phyloP scores from a whole-genome alignment of 2,329 filamentous ascomycete genomes.

The Ilyonectria sp. region DNA sequence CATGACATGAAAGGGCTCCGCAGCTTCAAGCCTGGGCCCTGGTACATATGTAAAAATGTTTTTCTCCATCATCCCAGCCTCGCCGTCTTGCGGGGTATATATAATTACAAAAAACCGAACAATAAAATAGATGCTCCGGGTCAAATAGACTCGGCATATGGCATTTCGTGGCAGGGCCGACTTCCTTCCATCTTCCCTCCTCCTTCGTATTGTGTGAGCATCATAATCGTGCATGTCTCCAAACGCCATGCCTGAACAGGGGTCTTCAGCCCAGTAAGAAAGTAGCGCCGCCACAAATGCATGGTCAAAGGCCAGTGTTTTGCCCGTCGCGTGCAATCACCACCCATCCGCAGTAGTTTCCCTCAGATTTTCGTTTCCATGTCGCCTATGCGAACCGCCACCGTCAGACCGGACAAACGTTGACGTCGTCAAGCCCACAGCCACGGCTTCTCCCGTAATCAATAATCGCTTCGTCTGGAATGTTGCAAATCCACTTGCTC shows the following conservation, averaged over 20 bases:
- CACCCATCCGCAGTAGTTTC: slow-evolving; percentile 30
- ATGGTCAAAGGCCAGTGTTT: slow-evolving; percentile 34
- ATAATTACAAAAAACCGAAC: slow-evolving; percentile 33
- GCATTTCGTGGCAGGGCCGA: slow-evolving; percentile 32
- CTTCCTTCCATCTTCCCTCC: not conserved
- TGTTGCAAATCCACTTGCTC: slow-evolving; percentile 15
- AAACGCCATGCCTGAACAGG: slow-evolving; percentile 39
- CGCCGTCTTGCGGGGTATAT: slow-evolving; percentile 32
- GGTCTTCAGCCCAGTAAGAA: slow-evolving; percentile 47
- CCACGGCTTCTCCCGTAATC: slow-evolving; percentile 9
- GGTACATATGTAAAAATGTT: slow-evolving; percentile 41
- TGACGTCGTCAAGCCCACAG: slow-evolving; percentile 11
- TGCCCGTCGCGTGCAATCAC: slow-evolving; percentile 26
- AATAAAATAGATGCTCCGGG: slow-evolving; percentile 28
- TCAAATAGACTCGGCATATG: slow-evolving; percentile 10
- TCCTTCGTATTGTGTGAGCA: slow-evolving; percentile 29
- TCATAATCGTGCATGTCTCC: slow-evolving; percentile 36
- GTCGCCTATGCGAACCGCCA: slow-evolving; percentile 30
- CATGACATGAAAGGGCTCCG: slow-evolving; percentile 45
- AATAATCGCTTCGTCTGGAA: slow-evolving; percentile 3
- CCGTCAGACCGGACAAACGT: slow-evolving; percentile 32
- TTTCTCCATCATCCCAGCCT: slow-evolving; percentile 34
- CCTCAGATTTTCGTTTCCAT: slow-evolving; percentile 35
- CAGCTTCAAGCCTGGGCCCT: slow-evolving; percentile 45
- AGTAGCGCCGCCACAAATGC: slow-evolving; percentile 44